Conservation (phyloP, 352 stramenopile genomes). For the Phytopythium aichiense region DNA sequence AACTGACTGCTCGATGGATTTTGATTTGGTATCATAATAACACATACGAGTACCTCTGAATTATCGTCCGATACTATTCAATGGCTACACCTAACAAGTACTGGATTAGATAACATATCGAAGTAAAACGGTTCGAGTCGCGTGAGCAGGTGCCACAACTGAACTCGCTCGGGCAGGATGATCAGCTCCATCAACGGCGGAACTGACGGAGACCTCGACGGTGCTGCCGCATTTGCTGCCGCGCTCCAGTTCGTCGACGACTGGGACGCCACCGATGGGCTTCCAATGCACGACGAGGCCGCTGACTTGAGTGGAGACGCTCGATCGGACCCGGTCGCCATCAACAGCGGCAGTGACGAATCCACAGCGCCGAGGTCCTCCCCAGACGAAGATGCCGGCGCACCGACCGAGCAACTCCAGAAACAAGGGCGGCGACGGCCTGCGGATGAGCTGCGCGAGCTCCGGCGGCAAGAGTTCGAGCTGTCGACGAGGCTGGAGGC, state of each 20-base stretch:
- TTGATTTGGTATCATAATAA: too few species aligned
- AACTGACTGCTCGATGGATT: too few species aligned
- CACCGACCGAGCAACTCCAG: neutral
- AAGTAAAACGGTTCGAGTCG: too few species aligned
- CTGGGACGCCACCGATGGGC: neutral
- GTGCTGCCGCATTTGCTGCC: neutral
- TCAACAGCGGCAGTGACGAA: neutral
- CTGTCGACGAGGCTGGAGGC: neutral
- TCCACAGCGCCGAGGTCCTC: neutral
- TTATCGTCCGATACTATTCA: too few species aligned
- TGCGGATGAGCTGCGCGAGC: neutral
- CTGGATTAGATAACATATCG: too few species aligned
- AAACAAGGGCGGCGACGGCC: neutral
- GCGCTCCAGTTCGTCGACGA: constrained; percentile 7
- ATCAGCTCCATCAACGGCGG: neutral
- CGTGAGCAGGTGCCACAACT: neutral
- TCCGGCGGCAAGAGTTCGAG: constrained; percentile 5
- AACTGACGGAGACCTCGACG: neutral
- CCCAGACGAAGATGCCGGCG: neutral
- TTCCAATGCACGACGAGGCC: neutral
- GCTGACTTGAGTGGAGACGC: neutral
- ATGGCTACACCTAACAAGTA: too few species aligned
- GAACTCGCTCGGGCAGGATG: neutral
- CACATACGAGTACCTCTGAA: too few species aligned
- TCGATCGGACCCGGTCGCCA: neutral